These are phyloP conservation scores for Yarrowia keelungensis DNA, from an alignment of 805 yeast genomes.

Conservation along the genomic window DNA sequence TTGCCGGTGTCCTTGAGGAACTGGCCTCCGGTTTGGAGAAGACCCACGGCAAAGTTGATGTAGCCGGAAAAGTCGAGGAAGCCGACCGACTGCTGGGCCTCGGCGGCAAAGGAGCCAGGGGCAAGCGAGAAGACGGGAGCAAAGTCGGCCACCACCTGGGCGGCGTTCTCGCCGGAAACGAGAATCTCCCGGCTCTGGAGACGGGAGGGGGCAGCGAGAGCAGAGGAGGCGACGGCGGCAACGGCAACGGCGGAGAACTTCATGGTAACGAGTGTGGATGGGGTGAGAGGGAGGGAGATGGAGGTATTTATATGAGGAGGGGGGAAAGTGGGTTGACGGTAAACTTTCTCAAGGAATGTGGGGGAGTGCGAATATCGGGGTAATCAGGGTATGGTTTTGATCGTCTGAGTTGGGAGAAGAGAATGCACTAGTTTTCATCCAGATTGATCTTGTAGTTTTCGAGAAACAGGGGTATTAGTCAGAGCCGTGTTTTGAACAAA, in stretches of 20 bases:
- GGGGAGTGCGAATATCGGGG: not conserved
- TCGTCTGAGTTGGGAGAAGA: not conserved
- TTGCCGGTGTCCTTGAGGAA: conserved; percentile 35
- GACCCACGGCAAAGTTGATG: conserved; percentile 32
- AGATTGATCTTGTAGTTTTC: too few relatives aligned
- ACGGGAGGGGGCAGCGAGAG: conserved; percentile 25
- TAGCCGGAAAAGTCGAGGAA: conserved; percentile 36
- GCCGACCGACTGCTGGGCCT: conserved; percentile 23
- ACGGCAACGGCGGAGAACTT: conserved; percentile 34
- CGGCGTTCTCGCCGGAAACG: conserved; percentile 30
- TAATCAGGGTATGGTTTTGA: not conserved
- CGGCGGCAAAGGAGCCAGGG: conserved; percentile 32
- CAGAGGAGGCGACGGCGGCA: conserved; percentile 24
- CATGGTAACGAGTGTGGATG: conserved; percentile 25
- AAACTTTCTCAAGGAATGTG: too few relatives aligned
- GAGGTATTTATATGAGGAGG: conserved; percentile 8
- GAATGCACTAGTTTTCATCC: not conserved
- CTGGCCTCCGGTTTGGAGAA: conserved; percentile 36
- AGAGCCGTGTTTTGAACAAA: conserved; percentile 3
- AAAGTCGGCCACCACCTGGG: conserved; percentile 31
- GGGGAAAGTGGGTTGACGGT: too few relatives aligned
- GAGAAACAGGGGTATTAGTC: not conserved
- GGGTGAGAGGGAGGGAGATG: not conserved
- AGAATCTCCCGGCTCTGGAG: conserved; percentile 13
- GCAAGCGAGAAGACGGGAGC: conserved; percentile 25